Base-by-base conservation (phyloP, 768 basidiomycete species). In the Termitomyces sp. region DNA sequence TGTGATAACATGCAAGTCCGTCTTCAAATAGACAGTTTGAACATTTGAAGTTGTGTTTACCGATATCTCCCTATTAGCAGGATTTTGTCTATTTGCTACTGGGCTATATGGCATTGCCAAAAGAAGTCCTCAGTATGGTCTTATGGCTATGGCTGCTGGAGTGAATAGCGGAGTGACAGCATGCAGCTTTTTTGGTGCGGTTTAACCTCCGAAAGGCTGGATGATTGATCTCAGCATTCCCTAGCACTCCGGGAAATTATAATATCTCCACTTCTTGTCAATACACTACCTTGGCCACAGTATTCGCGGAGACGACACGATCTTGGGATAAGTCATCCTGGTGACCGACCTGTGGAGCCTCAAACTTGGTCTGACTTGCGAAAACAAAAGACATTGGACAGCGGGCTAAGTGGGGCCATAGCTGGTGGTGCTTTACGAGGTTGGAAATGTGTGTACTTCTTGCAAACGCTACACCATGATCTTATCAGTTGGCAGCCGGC, bases 1-100 rank as follows among this genome's bases (percentile, higher is more conserved):
- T 28, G 64, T 80, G 59, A 69, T 79, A 71, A 83, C 86, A 85
- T 91, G 89, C 88, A 80, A 87, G 89, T 90, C 83, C 83, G 85
- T 87, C 76, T 74, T 73, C 63, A 62, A 52, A 38, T 57, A 57
- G 46, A 57, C 61, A 59, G 33, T 44, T 43, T 28, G 56, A 61
- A 53, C 57, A 41, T 62, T 40, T 58, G 61, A 65, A 70, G 56
- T 69, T 64, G 62, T 58, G 67, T 64, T 65, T 60, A 66, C 60
- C 55, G 10, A 47, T 33, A 19, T 45, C 26, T 21, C 42, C 60
- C 55, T 52, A 44, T 42, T 62, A 93, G 91, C 87, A 56, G 71
- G 75, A 50, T 61, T 79, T 33, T 84, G 85, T 59, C 85, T 82
- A 38, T 73, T 78, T 51, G 62, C 70, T 15, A 77, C 77, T 15